phyloP scores from a whole-genome alignment of 257 asterid genomes.

The Solanum bukasovii region DNA sequence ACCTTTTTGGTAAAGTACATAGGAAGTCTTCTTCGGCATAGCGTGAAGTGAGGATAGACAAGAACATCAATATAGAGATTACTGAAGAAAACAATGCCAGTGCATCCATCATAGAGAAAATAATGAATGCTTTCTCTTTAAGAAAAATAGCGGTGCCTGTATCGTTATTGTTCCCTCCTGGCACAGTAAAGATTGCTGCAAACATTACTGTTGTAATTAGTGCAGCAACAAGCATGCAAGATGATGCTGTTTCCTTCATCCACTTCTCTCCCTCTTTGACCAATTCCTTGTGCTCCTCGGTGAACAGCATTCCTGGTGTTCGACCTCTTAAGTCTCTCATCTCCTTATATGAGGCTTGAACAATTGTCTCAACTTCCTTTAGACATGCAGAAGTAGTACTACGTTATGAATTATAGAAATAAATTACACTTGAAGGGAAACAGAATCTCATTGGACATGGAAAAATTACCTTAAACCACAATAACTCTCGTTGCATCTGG shows the following conservation, averaged over 20 bases:
- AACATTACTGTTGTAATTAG: constrained; percentile 22
- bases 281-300: constrained; percentile 15
- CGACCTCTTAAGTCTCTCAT: constrained; percentile 9
- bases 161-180: constrained; percentile 16
- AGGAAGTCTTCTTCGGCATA: constrained; percentile 32
- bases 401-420: neutral
- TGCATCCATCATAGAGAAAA: constrained; percentile 10
- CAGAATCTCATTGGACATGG: neutral
- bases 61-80: constrained; percentile 23
- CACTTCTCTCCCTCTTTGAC: constrained; percentile 21
- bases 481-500: constrained; percentile 26
- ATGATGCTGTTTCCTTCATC: constrained; percentile 28
- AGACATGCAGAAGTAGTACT: neutral
- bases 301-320: constrained; percentile 18
- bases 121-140: constrained; percentile 8
- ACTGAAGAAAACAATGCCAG: constrained; percentile 18
- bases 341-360: constrained; percentile 15
- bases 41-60: constrained; percentile 30
- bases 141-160: constrained; percentile 17
- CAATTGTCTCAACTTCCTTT: constrained; percentile 23
- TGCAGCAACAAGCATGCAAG: constrained; percentile 28
- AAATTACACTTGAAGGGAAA: neutral
- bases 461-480: constrained; percentile 19
- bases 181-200: constrained; percentile 26
- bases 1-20: constrained; percentile 14